Base-by-base conservation (phyloP, 2,329 filamentous ascomycete genomes). In the Elsinoe arachidis region DNA sequence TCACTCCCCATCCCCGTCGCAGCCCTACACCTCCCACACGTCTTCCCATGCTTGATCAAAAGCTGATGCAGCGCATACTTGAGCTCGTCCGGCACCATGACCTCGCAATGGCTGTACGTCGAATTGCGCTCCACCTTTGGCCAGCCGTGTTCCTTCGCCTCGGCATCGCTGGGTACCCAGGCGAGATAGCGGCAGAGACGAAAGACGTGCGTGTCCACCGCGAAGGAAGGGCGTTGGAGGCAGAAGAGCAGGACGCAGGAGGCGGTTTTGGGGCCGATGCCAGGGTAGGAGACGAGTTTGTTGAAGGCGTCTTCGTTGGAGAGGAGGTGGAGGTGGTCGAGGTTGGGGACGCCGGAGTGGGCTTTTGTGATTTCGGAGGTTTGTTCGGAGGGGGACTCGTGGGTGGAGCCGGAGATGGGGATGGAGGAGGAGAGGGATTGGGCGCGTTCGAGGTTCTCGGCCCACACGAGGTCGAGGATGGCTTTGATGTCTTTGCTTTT, bases 401-500 rank as follows among this genome's bases (percentile, higher is more conserved):
- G 26, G 7, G 26, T 30, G 26, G 26, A 30, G 26, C 26, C 26
- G 26, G 26, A 9, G 26, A 30, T 30, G 26, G 26, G 39, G 11
- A 39, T 43, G 5, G 57, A 56, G 1, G 68, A 67, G 12, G 73
- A 73, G 19, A 84, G 74, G 0, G 76, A 76, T 17, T 78, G 70
- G 17, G 75, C 76, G 10, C 81, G 78, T n/a, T 73, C 71, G 63
- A 80, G 75, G 37, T 88, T 89, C 63, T 89, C 83, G 44, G 82
- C 74, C 65, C 86, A 83, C 0, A 90, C 85, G 70, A 84, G 82
- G 54, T 89, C 80, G 7, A 95, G 75, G 35, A 89, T 89, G 14
- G 73, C 71, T 68, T 91, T 90, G 65, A 95, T 88, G 62, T 85
- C 77, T 55, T 79, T 84, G 59, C 82, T 84, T 70, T 91, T 93